A percentile compares a stretch with the other conserved stretches of the same genome.
phyloP scores from a whole-genome alignment of 139 green algal genomes.

The Chlorella sp. region DNA sequence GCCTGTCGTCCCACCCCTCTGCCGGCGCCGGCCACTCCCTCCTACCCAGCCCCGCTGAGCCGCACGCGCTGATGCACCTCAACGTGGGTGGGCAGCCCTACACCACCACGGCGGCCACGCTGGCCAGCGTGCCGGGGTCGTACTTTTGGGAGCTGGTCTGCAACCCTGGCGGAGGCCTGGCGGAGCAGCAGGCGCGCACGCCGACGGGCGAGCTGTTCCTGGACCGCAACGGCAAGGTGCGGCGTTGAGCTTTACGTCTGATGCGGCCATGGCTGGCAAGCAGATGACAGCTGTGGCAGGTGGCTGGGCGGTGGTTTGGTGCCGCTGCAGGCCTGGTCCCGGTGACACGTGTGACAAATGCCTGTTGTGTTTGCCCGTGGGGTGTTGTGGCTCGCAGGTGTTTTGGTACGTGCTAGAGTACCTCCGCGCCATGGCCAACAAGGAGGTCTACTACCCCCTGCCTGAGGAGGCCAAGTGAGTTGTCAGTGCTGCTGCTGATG shows the following conservation, averaged over 20 bases:
- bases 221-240: conserved; percentile 18
- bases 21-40: neutral
- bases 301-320: no score
- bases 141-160: conserved; percentile 22
- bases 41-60: conserved; percentile 1
- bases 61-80: conserved; percentile 1
- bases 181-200: conserved; percentile 4
- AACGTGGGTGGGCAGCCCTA: conserved; percentile 23
- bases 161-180: neutral
- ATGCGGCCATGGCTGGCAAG: no score
- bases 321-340: no score
- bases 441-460: conserved; percentile 13
- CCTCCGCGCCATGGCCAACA: conserved; percentile 11
- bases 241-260: no score
- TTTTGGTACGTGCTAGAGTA: conserved; percentile 31
- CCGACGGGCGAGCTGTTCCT: conserved; percentile 23
- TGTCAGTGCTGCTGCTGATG: no score
- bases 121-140: conserved; percentile 15
- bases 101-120: conserved; percentile 16
- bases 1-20: no score
- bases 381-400: neutral
- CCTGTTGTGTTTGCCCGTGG: no score
- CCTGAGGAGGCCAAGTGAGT: conserved; percentile 23
- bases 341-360: no score
- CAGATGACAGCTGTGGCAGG: no score